These are phyloP conservation scores for Sophora flavescens DNA, from an alignment of 306 rosid species.

Conservation along the genomic window DNA sequence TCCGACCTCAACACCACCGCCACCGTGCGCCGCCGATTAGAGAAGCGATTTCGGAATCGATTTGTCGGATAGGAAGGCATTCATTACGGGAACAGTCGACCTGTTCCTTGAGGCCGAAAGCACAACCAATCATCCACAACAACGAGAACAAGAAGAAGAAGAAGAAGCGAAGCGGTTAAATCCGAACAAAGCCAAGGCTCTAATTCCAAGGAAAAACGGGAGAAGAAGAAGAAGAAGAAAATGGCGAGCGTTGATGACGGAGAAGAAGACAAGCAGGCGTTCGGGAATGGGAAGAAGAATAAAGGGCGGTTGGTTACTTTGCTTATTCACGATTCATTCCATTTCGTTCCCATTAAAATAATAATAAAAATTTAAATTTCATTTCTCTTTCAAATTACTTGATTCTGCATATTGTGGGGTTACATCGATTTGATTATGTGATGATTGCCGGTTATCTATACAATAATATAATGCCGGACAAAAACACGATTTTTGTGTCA, in stretches of 20 bases:
- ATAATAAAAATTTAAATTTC: too few relatives aligned
- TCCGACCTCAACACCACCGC: constrained; percentile 77
- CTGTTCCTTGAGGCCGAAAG: constrained; percentile 66
- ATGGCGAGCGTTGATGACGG: constrained; percentile 9
- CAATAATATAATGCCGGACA: too few relatives aligned
- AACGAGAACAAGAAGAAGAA: constrained; percentile 16
- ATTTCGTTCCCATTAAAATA: background rate
- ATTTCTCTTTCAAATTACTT: too few relatives aligned
- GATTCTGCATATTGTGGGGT: too few relatives aligned
- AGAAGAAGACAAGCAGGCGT: constrained; percentile 45
- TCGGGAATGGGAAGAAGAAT: constrained; percentile 51
- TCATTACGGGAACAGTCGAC: constrained; percentile 81
- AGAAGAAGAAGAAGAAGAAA: constrained; percentile 41
- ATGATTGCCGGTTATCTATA: too few relatives aligned
- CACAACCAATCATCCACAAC: constrained; percentile 39
- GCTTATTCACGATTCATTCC: background rate
- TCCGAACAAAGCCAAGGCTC: constrained; percentile 51
- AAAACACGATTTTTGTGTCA: too few relatives aligned
- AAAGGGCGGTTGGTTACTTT: constrained; percentile 62
- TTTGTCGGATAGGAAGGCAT: too few relatives aligned
- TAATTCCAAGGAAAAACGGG: constrained; percentile 40
- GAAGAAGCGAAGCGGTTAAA: constrained; percentile 26
- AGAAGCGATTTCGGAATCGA: constrained; percentile 73
- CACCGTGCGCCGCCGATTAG: constrained; percentile 77
- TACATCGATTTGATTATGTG: too few relatives aligned